These are phyloP conservation scores for Apophysomyces sp. DNA, from an alignment of 371 early-diverging fungal species.

Conservation along the genomic window DNA sequence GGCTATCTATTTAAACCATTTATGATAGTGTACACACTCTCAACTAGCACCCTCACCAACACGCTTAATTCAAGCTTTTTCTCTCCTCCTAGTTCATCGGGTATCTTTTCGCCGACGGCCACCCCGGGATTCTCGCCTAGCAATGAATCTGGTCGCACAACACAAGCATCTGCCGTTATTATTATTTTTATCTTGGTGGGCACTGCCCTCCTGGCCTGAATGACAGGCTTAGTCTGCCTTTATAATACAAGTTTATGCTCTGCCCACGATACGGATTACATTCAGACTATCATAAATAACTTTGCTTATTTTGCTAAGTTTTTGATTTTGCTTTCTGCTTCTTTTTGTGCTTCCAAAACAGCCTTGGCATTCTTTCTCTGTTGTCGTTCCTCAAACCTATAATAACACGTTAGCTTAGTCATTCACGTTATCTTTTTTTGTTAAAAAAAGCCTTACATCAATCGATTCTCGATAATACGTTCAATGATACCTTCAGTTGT, in stretches of 20 bases:
- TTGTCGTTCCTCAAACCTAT: constrained; percentile 71
- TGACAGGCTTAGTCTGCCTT: not conserved
- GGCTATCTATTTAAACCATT: not conserved
- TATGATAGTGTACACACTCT: not conserved
- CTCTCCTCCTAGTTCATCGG: not conserved
- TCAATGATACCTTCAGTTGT: constrained; percentile 85
- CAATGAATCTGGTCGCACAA: not conserved
- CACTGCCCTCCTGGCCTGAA: not conserved
- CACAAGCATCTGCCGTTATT: not conserved
- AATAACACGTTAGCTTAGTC: not conserved
- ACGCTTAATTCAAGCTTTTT: not conserved
- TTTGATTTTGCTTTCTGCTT: constrained; percentile 17
- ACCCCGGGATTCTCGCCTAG: not conserved
- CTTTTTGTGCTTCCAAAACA: constrained; percentile 64
- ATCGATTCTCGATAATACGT: constrained; percentile 85
- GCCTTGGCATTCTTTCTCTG: constrained; percentile 74
- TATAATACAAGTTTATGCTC: not conserved
- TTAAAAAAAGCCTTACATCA: constrained; percentile 69
- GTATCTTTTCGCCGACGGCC: not conserved
- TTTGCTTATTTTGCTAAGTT: not conserved
- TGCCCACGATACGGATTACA: not conserved
- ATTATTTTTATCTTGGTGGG: not conserved
- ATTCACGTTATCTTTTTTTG: too few species aligned
- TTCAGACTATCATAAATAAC: not conserved
- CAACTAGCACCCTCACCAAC: not conserved